Conservation (phyloP, 1,284 basidiomycete genomes). For the Xanthoconium separans region DNA sequence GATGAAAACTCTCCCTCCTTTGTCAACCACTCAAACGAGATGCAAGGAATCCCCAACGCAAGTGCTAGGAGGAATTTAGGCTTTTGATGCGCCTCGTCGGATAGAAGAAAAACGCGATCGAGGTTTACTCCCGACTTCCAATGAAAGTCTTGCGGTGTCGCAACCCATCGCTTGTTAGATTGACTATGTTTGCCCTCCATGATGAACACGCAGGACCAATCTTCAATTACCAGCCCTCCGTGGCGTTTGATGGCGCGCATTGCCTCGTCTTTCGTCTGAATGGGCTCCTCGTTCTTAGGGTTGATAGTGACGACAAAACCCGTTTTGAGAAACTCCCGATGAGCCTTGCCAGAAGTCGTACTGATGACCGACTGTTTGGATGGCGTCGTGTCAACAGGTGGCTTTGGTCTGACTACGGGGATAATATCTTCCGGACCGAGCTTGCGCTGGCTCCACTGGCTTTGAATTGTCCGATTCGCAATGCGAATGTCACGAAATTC, state of each 20-base stretch:
- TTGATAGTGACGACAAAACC: constrained; percentile 51
- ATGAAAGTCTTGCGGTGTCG: constrained; percentile 45
- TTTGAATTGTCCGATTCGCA: constrained; percentile 45
- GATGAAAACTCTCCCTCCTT: constrained; percentile 35
- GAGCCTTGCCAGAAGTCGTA: constrained; percentile 32
- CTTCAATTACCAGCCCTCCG: constrained; percentile 63
- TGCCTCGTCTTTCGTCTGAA: constrained; percentile 39
- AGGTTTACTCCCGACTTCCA: constrained; percentile 42
- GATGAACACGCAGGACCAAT: constrained; percentile 67
- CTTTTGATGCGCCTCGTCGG: constrained; percentile 64
- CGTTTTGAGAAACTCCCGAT: constrained; percentile 43
- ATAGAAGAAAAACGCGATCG: constrained; percentile 67
- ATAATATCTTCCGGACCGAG: constrained; percentile 42
- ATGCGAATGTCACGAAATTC: constrained; percentile 43
- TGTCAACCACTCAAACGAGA: constrained; percentile 62
- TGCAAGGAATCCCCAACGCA: constrained; percentile 81
- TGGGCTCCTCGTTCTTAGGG: constrained; percentile 29
- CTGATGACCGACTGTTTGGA: constrained; percentile 40
- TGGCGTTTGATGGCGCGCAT: constrained; percentile 46
- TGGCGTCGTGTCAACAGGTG: constrained; percentile 38
- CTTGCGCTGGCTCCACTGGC: constrained; percentile 53
- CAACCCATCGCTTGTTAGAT: constrained; percentile 51
- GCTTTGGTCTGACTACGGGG: constrained; percentile 37
- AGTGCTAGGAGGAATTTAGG: constrained; percentile 81
- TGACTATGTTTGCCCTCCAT: constrained; percentile 49